Conservation (phyloP, 2,329 filamentous ascomycete genomes). For the Claviceps sp. region DNA sequence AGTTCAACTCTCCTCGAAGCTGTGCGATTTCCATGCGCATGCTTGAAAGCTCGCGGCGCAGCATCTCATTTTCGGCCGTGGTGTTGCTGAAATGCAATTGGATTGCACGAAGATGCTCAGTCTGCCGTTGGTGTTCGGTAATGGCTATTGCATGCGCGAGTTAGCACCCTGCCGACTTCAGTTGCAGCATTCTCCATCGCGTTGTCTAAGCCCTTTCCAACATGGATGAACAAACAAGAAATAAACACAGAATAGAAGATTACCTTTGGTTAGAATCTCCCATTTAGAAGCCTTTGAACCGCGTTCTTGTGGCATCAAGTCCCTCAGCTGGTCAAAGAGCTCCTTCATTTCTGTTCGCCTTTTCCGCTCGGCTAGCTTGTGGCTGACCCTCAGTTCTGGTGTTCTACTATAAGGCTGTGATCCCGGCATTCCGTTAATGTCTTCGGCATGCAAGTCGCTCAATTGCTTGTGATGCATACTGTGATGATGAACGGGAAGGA, state of each 20-base stretch:
- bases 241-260: conserved; percentile 9
- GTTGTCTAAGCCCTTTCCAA: too few relatives aligned
- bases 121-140: conserved; percentile 43
- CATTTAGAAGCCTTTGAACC: conserved; percentile 81
- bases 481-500: conserved; percentile 55
- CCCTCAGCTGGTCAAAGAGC: conserved; percentile 67
- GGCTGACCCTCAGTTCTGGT: conserved; percentile 67
- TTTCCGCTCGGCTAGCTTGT: conserved; percentile 76
- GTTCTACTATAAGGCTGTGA: conserved; percentile 71
- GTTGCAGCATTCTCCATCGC: too few relatives aligned
- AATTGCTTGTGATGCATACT: conserved; percentile 62
- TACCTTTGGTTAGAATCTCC: conserved; percentile 79
- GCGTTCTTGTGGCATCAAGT: conserved; percentile 65
- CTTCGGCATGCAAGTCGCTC: conserved; percentile 49
- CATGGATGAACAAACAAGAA: too few relatives aligned
- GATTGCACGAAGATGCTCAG: conserved; percentile 33
- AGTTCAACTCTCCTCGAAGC: conserved; percentile 24
- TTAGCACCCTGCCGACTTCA: not conserved
- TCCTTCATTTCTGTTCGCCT: conserved; percentile 80
- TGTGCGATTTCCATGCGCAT: conserved; percentile 35
- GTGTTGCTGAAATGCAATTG: conserved; percentile 30
- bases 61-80: conserved; percentile 30
- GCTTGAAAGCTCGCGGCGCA: conserved; percentile 35
- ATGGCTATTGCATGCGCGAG: conserved; percentile 32
- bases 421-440: conserved; percentile 34